These are phyloP conservation scores for Verticillium albo-atrum DNA, from an alignment of 2,329 filamentous ascomycete genomes.

Conservation along the genomic window DNA sequence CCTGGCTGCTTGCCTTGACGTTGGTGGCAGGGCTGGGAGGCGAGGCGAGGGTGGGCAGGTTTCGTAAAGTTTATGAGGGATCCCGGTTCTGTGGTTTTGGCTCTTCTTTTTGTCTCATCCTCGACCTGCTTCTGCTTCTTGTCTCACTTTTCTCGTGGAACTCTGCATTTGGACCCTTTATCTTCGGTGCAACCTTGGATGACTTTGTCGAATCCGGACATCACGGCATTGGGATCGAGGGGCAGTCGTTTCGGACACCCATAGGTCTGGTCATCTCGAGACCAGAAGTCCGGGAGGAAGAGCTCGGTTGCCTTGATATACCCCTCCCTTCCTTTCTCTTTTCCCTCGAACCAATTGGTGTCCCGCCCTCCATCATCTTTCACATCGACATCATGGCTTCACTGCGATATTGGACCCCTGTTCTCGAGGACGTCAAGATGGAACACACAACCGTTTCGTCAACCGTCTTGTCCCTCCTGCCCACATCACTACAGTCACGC, in stretches of 20 bases:
- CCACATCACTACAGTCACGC: slow-evolving; percentile 44
- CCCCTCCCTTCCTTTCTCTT: not conserved
- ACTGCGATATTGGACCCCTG: slow-evolving; percentile 12
- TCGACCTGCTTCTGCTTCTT: not conserved
- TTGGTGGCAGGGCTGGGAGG: not conserved
- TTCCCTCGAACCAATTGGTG: not conserved
- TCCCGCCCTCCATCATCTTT: not conserved
- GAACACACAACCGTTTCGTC: slow-evolving; percentile 32
- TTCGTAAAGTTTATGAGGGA: slow-evolving; percentile 1
- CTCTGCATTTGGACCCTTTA: not conserved
- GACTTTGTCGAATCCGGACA: not conserved
- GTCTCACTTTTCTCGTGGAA: not conserved
- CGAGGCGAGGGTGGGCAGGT: slow-evolving; percentile 2
- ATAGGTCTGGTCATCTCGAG: not conserved
- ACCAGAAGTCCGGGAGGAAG: not conserved
- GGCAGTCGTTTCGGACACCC: not conserved
- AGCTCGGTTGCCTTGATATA: not conserved
- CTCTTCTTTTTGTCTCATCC: not conserved
- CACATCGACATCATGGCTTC: slow-evolving; percentile 7
- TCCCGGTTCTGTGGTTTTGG: not conserved
- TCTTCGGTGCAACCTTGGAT: not conserved
- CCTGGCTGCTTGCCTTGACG: no score
- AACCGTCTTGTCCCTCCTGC: slow-evolving; percentile 49
- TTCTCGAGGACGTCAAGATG: slow-evolving; percentile 22
- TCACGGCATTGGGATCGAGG: not conserved